Base-by-base conservation (phyloP, 257 asterid species). In the Scutellaria barbata region DNA sequence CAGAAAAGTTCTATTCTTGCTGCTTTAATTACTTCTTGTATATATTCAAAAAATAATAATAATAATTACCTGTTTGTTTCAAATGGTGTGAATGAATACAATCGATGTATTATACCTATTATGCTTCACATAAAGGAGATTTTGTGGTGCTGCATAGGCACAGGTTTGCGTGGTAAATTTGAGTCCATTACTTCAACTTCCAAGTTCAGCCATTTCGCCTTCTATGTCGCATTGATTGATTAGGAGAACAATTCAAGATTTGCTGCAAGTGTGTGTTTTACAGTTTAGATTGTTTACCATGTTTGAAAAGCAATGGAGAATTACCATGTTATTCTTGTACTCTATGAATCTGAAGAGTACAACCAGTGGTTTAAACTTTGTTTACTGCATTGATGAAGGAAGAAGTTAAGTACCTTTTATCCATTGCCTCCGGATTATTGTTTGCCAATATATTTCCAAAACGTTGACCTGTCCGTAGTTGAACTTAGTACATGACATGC, bases 101-200 rank as follows among this genome's bases (percentile, higher is more conserved):
- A 17, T 40, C 51, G 43, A 66, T 76, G 45, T 54, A 9, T 18
- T 35, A 33, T 51, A 46, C 39, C 61, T 55, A 3, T 48, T 17
- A 10, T 33, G 59, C 41, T 58, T 45, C 41, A 37, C 16, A 45
- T 39, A 61, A 8, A 47, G 66, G 46, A 47, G 73, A 25, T 60
- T 39, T 63, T 66, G 43, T 59, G 63, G 22, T 42, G 55, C 81
- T 72, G 55, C 25, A 11, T 55, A n/a, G 42, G 71, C 35, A 39
- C 10, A 48, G 58, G 53, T 20, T 25, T 62, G 30, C 48, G 39
- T 41, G 46, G 61, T 72, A 5, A 10, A 59, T 10, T 68, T 62
- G 65, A 59, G 18, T 62, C 48, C 61, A 37, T 70, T 16, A 4
- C 55, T 50, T 73, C 48, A 9, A 9, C 5, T 17, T 67, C 56